Conservation (phyloP, 768 basidiomycete species). For the Pulveroboletus frians region DNA sequence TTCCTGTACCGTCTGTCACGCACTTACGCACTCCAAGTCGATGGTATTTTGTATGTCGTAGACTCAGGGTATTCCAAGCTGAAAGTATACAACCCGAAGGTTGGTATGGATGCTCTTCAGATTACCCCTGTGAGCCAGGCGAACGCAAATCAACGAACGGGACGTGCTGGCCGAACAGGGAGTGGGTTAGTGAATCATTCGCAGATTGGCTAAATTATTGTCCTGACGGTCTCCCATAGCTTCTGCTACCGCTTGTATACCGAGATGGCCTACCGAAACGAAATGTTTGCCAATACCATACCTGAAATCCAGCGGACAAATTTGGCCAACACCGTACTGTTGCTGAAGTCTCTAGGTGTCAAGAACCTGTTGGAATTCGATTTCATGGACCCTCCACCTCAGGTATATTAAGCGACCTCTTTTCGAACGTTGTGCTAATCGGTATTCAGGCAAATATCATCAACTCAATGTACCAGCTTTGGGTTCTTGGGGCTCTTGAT, state of each 20-base stretch:
- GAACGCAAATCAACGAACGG: constrained; percentile 93
- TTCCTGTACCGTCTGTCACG: neutral
- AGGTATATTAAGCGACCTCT: constrained; percentile 41
- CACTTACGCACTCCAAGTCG: constrained; percentile 49
- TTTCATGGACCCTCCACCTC: constrained; percentile 99
- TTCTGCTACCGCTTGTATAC: constrained; percentile 97
- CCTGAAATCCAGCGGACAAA: constrained; percentile 99
- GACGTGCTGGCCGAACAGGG: constrained; percentile 94
- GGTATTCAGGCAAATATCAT: constrained; percentile 79
- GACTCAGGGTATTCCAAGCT: constrained; percentile 96
- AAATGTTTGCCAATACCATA: constrained; percentile 92
- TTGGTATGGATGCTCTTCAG: constrained; percentile 98
- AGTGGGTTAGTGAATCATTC: constrained; percentile 60
- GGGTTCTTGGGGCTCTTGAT: constrained; percentile 96
- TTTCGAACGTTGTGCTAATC: neutral
- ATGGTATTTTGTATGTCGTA: constrained; percentile 95
- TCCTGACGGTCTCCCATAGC: constrained; percentile 35
- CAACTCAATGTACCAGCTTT: constrained; percentile 99
- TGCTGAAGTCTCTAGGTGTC: constrained; percentile 94
- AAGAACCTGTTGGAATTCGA: constrained; percentile 97
- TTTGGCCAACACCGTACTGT: constrained; percentile 90
- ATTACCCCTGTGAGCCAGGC: constrained; percentile 99
- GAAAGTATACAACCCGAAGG: constrained; percentile 98
- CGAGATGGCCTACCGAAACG: constrained; percentile 94
- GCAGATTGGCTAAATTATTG: neutral